Base-by-base conservation (phyloP, 2,329 filamentous ascomycete species). In the Dactylellina haptotyla region DNA sequence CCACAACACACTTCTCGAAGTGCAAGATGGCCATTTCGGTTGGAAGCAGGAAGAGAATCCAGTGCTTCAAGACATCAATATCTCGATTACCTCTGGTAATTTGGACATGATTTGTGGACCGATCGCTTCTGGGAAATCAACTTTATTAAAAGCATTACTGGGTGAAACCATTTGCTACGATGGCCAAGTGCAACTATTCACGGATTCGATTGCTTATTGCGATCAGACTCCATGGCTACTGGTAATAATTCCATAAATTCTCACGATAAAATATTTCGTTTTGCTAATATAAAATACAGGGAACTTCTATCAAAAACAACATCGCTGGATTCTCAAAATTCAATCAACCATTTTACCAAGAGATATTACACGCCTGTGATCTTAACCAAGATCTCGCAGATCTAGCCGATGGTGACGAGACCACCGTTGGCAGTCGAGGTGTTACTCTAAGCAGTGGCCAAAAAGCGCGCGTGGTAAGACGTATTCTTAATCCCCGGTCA, bases 361-460 rank as follows among this genome's bases (percentile, higher is more conserved):
- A 73, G 1, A 79, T 82, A 0, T 26, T 82, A 2, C 67, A 78
- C 2, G 79, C 80, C 0, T 83, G 82, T 20, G 80, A 80, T 64
- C 77, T 83, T 0, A 63, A 69, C 0, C 46, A 70, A 0, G 82
- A 81, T 50, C 77, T 84, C 3, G 77, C 80, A 5, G 77, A 77
- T 4, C 76, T 84, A 10, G 75, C 80, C 0, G 63, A 78, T 1
- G 79, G 80, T 1, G 82, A 84, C 34, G 71, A 76, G 6, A 84
- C 82, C 0, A 76, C 80, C 0, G 78, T 84, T 39, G 84, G 84
- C 1, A 84, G 81, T 54, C 82, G 83, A 34, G 84, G 84, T 0
- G 79, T 84, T 54, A 81, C 80, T 2, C 78, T 85, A 0, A 84
- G 82, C 2, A 84, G 84, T 5, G 84, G 84, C 0, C 84, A 85